Base-by-base conservation (phyloP, 345 rosid species). In the Rhizophora apiculata region DNA sequence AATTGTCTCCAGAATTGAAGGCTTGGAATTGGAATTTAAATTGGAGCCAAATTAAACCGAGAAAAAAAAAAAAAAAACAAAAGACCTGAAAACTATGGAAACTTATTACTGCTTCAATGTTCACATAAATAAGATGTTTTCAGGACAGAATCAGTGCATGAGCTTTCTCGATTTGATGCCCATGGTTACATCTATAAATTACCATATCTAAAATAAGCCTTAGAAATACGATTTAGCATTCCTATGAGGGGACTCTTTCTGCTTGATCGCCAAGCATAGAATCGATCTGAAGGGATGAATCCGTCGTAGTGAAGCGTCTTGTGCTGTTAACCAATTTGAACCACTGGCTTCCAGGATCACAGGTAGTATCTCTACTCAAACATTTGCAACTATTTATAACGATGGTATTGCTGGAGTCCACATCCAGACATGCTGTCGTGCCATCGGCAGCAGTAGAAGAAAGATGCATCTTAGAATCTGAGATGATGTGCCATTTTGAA, bases 391-490 rank as follows among this genome's bases (percentile, higher is more conserved):
- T 30, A 58, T 71, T 85, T 43, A 83, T 76, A 4, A 87, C 65
- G 13, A 90, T 72, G 9, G 39, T 76, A 71, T 81, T 75, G 76
- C 32, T 2, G 46, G 84, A 67, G 65, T 84, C 97, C 32, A 92
- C 86, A 64, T 95, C 98, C 56, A 92, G 80, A 85, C 99, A 95
- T 59, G 87, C 79, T 2, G 76, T n/a, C 1, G 81, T 68, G 15
- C 88, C 88, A 36, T 83, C 68, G 27, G 72, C 60, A 57, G 81
- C 65, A 30, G 49, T 80, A 0, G 94, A 71, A 10, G 96, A 80
- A 1, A 95, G 84, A 66, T 90, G 98, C 96, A 95, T 84, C 68
- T 79, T 82, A 2, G 99, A 92, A 60, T 90, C 97, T 0, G 99
- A 86, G 56, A 92, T 73, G 1, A 56, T 62, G 10, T 82, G 82